Conservation (phyloP, 2,329 filamentous ascomycete genomes). For the Ophiostoma australiae region DNA sequence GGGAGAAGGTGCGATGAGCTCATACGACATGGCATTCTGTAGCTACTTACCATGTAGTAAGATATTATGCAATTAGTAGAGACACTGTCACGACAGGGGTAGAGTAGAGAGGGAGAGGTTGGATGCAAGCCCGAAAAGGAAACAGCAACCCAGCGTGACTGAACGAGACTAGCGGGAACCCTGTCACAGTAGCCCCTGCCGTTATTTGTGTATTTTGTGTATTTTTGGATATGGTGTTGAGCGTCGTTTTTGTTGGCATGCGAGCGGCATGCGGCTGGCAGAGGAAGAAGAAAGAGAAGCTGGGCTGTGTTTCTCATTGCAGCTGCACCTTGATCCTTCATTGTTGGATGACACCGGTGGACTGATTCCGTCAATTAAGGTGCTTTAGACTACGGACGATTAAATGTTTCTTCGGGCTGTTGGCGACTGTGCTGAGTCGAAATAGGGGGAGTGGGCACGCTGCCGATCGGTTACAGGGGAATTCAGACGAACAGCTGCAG, state of each 20-base stretch:
- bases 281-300: not conserved
- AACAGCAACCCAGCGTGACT: conserved; percentile 14
- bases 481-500: not conserved
- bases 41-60: too few relatives aligned
- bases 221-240: not conserved
- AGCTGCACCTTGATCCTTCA: not conserved
- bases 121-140: conserved; percentile 17
- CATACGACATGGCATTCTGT: not conserved
- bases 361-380: too few relatives aligned
- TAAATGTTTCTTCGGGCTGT: not conserved
- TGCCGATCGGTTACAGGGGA: conserved; percentile 21
- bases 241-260: not conserved
- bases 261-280: not conserved
- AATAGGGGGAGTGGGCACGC: conserved; percentile 19
- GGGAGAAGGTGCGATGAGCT: conserved; percentile 1
- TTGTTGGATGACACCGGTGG: not conserved
- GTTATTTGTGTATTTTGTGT: conserved; percentile 8
- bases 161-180: conserved; percentile 22
- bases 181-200: conserved; percentile 18
- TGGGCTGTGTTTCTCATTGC: not conserved
- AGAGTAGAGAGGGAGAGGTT: conserved; percentile 1
- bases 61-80: not conserved
- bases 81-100: not conserved
- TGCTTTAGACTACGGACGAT: too few relatives aligned
- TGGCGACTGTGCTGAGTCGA: conserved; percentile 4